phyloP scores from a whole-genome alignment of 306 rosid genomes.

The Vigna angularis region DNA sequence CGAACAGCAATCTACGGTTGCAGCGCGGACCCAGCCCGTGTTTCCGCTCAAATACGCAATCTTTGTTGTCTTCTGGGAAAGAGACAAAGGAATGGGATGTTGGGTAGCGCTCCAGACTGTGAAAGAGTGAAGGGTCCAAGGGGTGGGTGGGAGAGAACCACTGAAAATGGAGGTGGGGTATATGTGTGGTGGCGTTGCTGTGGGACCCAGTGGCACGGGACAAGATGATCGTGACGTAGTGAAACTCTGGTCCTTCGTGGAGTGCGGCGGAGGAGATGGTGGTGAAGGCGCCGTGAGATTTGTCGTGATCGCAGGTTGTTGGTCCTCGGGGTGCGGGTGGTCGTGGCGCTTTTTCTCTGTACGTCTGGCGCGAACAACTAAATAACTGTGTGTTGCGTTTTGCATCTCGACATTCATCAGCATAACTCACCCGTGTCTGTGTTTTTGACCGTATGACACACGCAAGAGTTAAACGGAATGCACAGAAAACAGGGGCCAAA shows the following conservation, averaged over 20 bases:
- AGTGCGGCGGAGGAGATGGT: conserved; percentile 39
- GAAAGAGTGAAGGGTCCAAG: conserved; percentile 67
- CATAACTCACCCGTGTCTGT: conserved; percentile 43
- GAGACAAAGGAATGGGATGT: conserved; percentile 3
- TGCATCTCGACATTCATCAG: conserved; percentile 49
- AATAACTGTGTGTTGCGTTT: conserved; percentile 63
- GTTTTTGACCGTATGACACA: conserved; percentile 29
- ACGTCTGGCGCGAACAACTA: conserved; percentile 61
- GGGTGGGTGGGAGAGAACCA: conserved; percentile 74
- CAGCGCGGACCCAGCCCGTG: conserved; percentile 47
- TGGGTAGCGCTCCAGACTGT: conserved; percentile 57
- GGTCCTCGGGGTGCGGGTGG: conserved; percentile 49
- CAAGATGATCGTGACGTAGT: conserved; percentile 61
- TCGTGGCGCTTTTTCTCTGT: conserved; percentile 54
- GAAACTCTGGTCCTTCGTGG: conserved; percentile 51
- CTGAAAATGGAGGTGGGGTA: conserved; percentile 25
- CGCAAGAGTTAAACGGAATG: conserved; percentile 1
- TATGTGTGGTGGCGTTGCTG: conserved; percentile 11
- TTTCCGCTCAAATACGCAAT: conserved; percentile 16
- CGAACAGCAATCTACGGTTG: conserved; percentile 66
- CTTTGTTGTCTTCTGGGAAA: not conserved
- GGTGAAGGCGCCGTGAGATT: conserved; percentile 44
- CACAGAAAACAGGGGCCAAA: not conserved
- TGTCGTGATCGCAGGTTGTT: conserved; percentile 40
- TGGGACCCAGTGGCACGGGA: conserved; percentile 55